These are phyloP conservation scores for Stereum hirsutum DNA, from an alignment of 1,284 basidiomycete species.

Conservation along the genomic window DNA sequence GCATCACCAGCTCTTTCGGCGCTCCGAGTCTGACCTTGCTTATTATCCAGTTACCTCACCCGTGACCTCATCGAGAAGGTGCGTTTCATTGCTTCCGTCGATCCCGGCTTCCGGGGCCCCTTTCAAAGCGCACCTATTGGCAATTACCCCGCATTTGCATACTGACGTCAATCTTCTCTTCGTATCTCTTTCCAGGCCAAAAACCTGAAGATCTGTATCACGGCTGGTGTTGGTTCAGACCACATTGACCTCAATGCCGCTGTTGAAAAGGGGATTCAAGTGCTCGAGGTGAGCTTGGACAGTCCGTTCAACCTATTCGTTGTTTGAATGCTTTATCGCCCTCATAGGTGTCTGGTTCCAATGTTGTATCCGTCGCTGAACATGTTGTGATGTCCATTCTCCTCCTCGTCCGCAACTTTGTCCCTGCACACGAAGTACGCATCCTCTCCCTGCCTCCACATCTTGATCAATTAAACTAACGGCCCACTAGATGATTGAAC, in stretches of 20 bases:
- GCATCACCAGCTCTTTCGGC: too few species aligned
- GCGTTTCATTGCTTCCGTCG: background rate
- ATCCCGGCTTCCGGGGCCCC: too few species aligned
- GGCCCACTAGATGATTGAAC: conserved; percentile 65
- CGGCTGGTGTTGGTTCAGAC: conserved; percentile 93
- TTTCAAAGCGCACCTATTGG: too few species aligned
- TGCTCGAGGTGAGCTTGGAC: conserved; percentile 5
- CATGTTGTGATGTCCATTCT: conserved; percentile 81
- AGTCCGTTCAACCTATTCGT: background rate
- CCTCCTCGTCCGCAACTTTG: conserved; percentile 81
- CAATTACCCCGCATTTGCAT: too few species aligned
- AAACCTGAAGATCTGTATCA: conserved; percentile 89
- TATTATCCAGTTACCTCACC: conserved; percentile 86
- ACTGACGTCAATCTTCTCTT: background rate
- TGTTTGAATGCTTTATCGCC: conserved; percentile 12
- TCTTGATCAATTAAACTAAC: background rate
- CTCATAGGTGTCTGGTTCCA: conserved; percentile 31
- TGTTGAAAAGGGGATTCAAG: conserved; percentile 76
- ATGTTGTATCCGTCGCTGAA: conserved; percentile 89
- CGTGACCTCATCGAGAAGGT: conserved; percentile 41
- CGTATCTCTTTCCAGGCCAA: conserved; percentile 45
- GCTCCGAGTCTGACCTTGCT: too few species aligned
- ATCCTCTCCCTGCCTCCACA: conserved; percentile 8
- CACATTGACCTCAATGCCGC: conserved; percentile 89
- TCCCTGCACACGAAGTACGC: conserved; percentile 61